Base-by-base conservation (phyloP, 345 rosid species). In the Corchorus capsularis region DNA sequence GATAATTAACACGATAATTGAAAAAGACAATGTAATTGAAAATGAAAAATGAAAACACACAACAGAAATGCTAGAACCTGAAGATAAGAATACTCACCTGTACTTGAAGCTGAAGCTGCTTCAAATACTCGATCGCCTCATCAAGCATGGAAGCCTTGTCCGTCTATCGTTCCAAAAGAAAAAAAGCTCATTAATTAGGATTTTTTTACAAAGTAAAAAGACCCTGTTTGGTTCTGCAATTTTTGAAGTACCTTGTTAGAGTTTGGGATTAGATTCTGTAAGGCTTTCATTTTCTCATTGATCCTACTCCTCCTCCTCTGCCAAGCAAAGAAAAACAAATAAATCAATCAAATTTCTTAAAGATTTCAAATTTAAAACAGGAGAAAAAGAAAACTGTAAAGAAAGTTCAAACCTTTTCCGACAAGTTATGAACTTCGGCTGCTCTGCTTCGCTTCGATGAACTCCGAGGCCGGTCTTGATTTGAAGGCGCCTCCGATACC, bases 141-240 rank as follows among this genome's bases (percentile, higher is more conserved):
- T 92, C 94, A 81, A 92, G 89, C 97, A 92, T 92, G 8, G 97
- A 92, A 45, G 97, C 97, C 81, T 90, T 92, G 75, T 92, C 97
- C 50, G 94, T 90, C 97, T 92, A 76, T 49, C 39, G 37, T n/a
- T 19, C 47, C 11, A 59, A 71, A 39, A 56, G 57, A 15, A 39
- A 54, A 61, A 39, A 76, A 57, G 43, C 54, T 45, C 4, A 65
- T 4, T 22, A 35, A n/a, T 20, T 63, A 4, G 17, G 71, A 62
- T 41, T 59, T 60, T 60, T 35, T 56, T 54, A 63, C 10, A 17
- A 37, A 67, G 22, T 39, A 68, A 55, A 10, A 61, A 4, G 15
- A 70, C 32, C 19, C 14, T 39, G 50, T 63, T 63, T 69, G 46
- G 41, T 32, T 5, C 3, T 34, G 57, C n/a, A 46, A 43, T 9